Conservation (phyloP, 352 stramenopile species). For the Porosira glacialis region DNA sequence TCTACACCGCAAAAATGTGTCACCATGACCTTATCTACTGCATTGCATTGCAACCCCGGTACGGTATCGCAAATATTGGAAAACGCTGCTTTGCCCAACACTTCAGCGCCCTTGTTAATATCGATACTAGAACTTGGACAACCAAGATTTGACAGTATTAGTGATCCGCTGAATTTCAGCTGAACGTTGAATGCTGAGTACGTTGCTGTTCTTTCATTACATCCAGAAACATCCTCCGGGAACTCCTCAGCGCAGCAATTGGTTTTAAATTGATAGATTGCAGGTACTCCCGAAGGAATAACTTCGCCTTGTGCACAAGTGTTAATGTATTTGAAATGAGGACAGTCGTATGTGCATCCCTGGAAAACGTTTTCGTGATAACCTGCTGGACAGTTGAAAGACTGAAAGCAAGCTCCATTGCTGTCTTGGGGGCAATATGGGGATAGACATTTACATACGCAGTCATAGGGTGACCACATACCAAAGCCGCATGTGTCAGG, state of each 20-base stretch:
- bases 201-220: neutral
- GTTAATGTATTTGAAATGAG: slow-evolving; percentile 10
- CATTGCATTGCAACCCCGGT: slow-evolving; percentile 21
- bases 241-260: slow-evolving; percentile 20
- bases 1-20: slow-evolving; percentile 24
- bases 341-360: slow-evolving; percentile 21
- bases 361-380: slow-evolving; percentile 36
- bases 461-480: slow-evolving; percentile 33
- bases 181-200: too few species aligned
- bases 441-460: slow-evolving; percentile 30
- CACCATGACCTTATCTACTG: slow-evolving; percentile 20
- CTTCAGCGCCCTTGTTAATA: slow-evolving; percentile 7
- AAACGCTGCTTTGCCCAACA: slow-evolving; percentile 11
- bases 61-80: slow-evolving; percentile 8
- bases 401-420: neutral
- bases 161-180: slow-evolving; percentile 18
- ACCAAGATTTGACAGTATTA: slow-evolving; percentile 10
- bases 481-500: slow-evolving; percentile 9
- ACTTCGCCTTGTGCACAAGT: slow-evolving; percentile 13
- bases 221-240: slow-evolving; percentile 10
- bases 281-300: neutral
- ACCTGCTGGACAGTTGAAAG: slow-evolving; percentile 6
- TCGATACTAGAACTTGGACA: slow-evolving; percentile 17
- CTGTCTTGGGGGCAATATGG: slow-evolving; percentile 26
- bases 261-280: slow-evolving; percentile 23